Percentiles rank a stretch among this genome's conserved stretches.
Evolutionary conservation across 2,329 filamentous ascomycete genomes (phyloP).

Genomic region (Claviceps humidiphila): DNA sequence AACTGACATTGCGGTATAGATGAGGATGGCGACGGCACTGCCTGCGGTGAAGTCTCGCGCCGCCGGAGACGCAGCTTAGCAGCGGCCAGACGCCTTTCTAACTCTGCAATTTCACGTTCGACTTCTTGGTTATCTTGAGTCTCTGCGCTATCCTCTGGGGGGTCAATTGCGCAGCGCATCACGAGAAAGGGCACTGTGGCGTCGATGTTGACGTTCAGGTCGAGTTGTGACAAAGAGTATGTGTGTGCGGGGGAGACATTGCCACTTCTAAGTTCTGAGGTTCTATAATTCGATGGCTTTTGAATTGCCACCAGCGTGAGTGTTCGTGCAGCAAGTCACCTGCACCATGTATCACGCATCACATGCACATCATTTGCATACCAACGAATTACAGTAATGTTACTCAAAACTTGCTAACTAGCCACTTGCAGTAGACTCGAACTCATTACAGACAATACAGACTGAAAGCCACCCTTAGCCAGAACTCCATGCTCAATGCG

Average conservation of each 20-base stretch:
- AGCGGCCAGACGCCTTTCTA: slow-evolving; percentile 39
- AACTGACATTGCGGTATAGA: slow-evolving; percentile 1
- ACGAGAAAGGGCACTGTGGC: background rate
- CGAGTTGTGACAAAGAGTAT: background rate
- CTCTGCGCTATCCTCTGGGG: slow-evolving; percentile 8
- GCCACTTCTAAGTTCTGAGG: background rate
- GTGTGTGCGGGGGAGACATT: background rate
- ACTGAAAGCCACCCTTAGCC: background rate
- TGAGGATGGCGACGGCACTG: background rate
- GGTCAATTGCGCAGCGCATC: slow-evolving; percentile 14
- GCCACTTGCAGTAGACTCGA: background rate
- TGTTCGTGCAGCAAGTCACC: background rate
- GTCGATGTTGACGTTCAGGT: background rate
- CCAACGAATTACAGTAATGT: background rate
- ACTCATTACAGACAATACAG: background rate
- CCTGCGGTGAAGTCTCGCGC: background rate
- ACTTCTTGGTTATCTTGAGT: slow-evolving; percentile 14
- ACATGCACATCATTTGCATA: background rate
- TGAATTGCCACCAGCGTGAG: no score
- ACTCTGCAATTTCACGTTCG: slow-evolving; percentile 43
- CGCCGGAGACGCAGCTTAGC: slow-evolving; percentile 29
- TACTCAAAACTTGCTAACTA: background rate
- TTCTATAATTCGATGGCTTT: no score
- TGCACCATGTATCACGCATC: no score
- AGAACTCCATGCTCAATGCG: slow-evolving; percentile 13